Conservation (phyloP, 352 stramenopile species). For the Pythium monospermum region DNA sequence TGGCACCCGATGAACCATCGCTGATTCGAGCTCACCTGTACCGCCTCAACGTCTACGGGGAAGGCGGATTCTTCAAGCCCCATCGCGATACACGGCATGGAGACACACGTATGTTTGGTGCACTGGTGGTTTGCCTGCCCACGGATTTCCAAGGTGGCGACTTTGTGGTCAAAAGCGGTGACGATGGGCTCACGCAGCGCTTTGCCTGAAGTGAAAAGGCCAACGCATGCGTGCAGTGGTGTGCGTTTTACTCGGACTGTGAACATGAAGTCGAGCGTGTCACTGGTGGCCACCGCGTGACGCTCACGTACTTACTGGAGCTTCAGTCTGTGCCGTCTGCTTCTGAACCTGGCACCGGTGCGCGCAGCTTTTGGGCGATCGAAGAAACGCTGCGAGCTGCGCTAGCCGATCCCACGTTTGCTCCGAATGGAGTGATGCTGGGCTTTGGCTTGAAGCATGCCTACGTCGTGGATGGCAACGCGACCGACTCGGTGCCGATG, state of each 20-base stretch:
- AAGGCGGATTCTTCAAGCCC: conserved; percentile 15
- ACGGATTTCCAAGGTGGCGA: conserved; percentile 9
- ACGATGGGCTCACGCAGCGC: conserved; percentile 1
- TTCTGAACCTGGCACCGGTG: background rate
- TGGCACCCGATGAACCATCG: background rate
- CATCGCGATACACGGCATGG: conserved; percentile 13
- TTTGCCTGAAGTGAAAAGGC: background rate
- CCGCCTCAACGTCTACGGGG: conserved; percentile 15
- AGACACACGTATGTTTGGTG: conserved; percentile 5
- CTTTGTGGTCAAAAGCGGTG: conserved; percentile 8
- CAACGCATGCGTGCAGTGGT: conserved; percentile 10
- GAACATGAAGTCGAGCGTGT: conserved; percentile 15
- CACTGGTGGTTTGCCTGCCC: conserved; percentile 13
- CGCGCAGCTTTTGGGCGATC: background rate
- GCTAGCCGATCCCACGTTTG: conserved; percentile 5
- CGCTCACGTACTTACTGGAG: conserved; percentile 15
- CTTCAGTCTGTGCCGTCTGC: background rate
- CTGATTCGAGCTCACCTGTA: background rate
- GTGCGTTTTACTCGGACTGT: conserved; percentile 20
- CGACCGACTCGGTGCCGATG: conserved; percentile 6
- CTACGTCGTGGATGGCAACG: background rate
- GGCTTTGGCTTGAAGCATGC: conserved; percentile 10
- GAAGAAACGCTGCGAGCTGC: background rate
- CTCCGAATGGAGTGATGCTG: conserved; percentile 5
- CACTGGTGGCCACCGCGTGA: conserved; percentile 6